These are phyloP conservation scores for Selaginella tamariscina DNA, from an alignment of 75 land plant genomes.

Conservation along the genomic window DNA sequence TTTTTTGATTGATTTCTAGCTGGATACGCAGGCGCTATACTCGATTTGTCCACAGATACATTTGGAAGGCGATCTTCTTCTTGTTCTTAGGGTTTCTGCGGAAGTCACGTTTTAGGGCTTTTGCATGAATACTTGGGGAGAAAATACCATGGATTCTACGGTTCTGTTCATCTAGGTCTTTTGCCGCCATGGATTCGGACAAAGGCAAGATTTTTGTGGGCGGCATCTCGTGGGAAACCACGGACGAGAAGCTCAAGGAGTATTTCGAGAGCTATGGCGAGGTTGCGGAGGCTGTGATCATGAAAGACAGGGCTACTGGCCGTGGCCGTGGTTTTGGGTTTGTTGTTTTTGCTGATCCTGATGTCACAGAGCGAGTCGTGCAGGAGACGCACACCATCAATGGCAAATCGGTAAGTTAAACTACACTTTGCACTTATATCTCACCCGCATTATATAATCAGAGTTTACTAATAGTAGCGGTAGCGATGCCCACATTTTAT, in stretches of 20 bases:
- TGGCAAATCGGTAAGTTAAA: not conserved
- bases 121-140: no score
- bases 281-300: not conserved
- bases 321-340: not conserved
- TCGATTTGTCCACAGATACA: no score
- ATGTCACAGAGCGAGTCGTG: not conserved
- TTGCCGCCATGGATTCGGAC: not conserved
- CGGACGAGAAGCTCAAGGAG: slow-evolving; percentile 1
- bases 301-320: not conserved
- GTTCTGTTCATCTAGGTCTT: no score
- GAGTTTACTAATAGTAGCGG: no score
- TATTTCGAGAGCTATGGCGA: not conserved
- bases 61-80: no score
- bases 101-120: not conserved
- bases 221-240: not conserved
- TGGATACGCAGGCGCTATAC: no score
- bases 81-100: not conserved
- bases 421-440: not conserved
- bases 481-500: no score
- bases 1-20: no score
- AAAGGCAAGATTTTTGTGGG: not conserved
- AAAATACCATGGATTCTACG: no score
- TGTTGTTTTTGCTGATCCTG: not conserved
- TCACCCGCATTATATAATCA: no score
- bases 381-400: not conserved